Evolutionary conservation across 2,329 filamentous ascomycete genomes (phyloP), one percentile per base, ranked within the genome.

Genomic region (Botrytis aclada): DNA sequence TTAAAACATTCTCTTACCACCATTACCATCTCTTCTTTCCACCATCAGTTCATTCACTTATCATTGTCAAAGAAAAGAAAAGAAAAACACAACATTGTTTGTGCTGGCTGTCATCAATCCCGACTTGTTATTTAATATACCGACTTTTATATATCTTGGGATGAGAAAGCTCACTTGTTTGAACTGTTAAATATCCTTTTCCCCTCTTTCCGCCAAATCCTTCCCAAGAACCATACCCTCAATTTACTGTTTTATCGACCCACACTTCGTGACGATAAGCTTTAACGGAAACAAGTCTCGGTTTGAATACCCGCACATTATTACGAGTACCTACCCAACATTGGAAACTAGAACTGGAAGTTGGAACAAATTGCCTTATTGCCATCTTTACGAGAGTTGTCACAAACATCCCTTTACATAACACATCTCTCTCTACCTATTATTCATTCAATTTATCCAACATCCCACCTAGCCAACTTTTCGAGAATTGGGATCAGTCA

Each of bases 211-310:
- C 37, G n/a, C 41, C 65, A 56, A 56, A 56, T 39, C 22, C 34
- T 51, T 29, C 41, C 20, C 37, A 16, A n/a, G 14, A 45, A 32
- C 45, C 32, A 54, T 51, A 61, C 47, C 39, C 39, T 43, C 63
- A 56, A 41, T 70, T 39, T 66, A 56, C 45, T 60, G 29, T 47
- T 66, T 45, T 22, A 66, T 71, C 61, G 70, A 71, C 70, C 70
- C 70, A 71, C 64, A 39, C 61, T 66, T 51, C 60, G 61, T 47
- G 56, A 60, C 66, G 65, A 69, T 66, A 64, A 69, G 51, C 74
- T 54, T 63, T 73, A 72, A 71, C 64, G 37, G 60, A 62, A 56
- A 62, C 74, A 71, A 66, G 64, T 65, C 69, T 74, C 67, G 41
- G 54, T 71, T 70, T 71, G 22, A 71, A 66, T 71, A 66, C 70